Base-by-base conservation (phyloP, 2,329 filamentous ascomycete species). In the Tolypocladium nubicola region DNA sequence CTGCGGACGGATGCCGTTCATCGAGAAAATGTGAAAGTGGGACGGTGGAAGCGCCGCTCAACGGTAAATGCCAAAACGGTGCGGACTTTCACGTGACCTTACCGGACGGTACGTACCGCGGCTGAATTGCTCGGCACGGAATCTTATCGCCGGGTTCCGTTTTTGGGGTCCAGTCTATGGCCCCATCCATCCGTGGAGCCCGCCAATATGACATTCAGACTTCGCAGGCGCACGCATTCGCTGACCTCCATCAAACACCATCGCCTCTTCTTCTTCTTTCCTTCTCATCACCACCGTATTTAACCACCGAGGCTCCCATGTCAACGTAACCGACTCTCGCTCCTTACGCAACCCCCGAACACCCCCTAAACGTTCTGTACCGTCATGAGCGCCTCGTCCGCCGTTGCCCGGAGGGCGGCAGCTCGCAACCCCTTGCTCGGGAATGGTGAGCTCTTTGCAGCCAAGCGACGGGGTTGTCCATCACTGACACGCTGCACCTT, bases 351-450 rank as follows among this genome's bases (percentile, higher is more conserved):
- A 16, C 4, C 37, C 11, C 35, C 35, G 35, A 38, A 38, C 26
- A 35, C 16, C 19, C 9, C 19, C 19, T 7, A 19, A 1, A n/a
- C 47, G 30, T 45, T 54, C 53, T 30, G 26, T 30, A 43, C 47
- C 66, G 67, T 63, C 62, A 83, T 83, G 80, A 83, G 80, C 76
- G 76, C 79, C 66, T 81, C 81, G 53, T 74, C 80, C 60, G 76
- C 70, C 66, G 75, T 81, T 66, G 80, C 79, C 71, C 79, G 79
- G 59, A 74, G 79, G 74, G 80, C 79, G 59, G 73, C 78, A 61
- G 71, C 77, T 65, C 73, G 79, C 62, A 81, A 79, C 73, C 76
- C 79, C 62, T 76, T 83, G 62, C 62, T 77, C 65, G 75, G 75
- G 52, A 73, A 75, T 67, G 74, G 78, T 80, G 69, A 70, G 73